Base-by-base conservation (phyloP, 257 asterid species). In the Vinca minor region DNA sequence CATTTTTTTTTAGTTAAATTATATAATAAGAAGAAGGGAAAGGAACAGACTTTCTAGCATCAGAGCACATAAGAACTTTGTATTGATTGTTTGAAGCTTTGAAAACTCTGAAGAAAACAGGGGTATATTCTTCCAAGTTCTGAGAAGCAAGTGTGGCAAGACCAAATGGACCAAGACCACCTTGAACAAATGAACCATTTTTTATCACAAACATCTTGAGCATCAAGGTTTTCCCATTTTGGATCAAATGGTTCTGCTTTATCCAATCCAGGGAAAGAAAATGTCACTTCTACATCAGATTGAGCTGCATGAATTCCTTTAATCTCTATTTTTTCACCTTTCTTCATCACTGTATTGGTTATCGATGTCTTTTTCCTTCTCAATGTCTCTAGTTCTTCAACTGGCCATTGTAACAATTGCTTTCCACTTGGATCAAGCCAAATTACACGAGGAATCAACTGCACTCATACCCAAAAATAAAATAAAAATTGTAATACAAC, bases 91-190 rank as follows among this genome's bases (percentile, higher is more conserved):
- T n/a, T 29, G 62, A 69, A 39, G 68, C 79, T 78, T 77, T 86
- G 74, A 86, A 88, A 42, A 86, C 71, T 67, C 87, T 73, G 69
- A 88, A 88, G 60, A 81, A 86, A n/a, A 88, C 90, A 0, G 96
- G 87, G 31, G 96, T 84, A 64, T 73, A 82, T 63, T 88, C 96
- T 73, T 79, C 76, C 15, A 86, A 62, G 8, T 84, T 75, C 39
- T 73, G 59, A 4, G 95, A 79, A 62, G 96, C 96, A 53, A 88
- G 78, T 15, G 92, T 81, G 18, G 79, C 38, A 14, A 88, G 73
- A 38, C 96, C 96, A 34, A 88, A 88, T 0, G 96, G 96, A 1
- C 96, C 96, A 20, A 88, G 73, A 23, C 96, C 96, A 9, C 96
- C 96, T 66, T 67, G 50, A 5, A 79, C 78, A 4, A 69, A 54